These are phyloP conservation scores for Pseudogymnoascus sp. DNA, from an alignment of 2,329 filamentous ascomycete genomes.

Conservation along the genomic window DNA sequence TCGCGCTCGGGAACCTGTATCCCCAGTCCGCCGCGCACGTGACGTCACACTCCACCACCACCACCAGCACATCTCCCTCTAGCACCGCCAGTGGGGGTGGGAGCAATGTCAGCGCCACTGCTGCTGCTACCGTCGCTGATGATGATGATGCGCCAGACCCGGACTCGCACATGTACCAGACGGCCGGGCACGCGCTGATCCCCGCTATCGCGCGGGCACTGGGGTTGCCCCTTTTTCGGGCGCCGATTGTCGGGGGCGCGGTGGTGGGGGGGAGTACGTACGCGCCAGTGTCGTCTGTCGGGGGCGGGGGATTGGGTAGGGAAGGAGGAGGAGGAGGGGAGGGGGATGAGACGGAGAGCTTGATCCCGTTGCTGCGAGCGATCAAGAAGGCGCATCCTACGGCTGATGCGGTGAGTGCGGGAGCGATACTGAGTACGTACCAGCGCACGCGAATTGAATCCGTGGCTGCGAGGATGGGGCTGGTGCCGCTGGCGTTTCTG, in stretches of 20 bases:
- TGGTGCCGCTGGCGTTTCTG: constrained; percentile 75
- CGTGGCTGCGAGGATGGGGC: constrained; percentile 72
- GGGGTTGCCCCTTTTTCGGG: constrained; percentile 73
- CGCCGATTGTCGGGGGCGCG: constrained; percentile 63
- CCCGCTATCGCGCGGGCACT: constrained; percentile 76
- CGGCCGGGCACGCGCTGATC: constrained; percentile 79
- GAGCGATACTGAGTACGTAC: constrained; percentile 90
- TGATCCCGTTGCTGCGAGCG: constrained; percentile 63
- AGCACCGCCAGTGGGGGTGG: too few relatives aligned
- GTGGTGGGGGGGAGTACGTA: constrained; percentile 69
- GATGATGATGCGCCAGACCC: constrained; percentile 54
- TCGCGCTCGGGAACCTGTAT: constrained; percentile 84
- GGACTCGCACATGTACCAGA: constrained; percentile 99
- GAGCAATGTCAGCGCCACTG: too few relatives aligned
- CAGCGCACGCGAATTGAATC: constrained; percentile 94
- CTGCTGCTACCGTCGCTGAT: too few relatives aligned
- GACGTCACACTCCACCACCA: background rate
- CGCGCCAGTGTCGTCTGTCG: constrained; percentile 23
- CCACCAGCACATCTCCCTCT: background rate
- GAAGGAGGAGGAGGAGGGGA: constrained; percentile 18
- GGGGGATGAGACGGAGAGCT: constrained; percentile 79
- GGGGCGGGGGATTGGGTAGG: constrained; percentile 16
- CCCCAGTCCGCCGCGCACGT: constrained; percentile 36
- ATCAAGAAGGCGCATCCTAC: constrained; percentile 64
- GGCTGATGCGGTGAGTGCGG: constrained; percentile 79